phyloP scores from a whole-genome alignment of 2,329 filamentous ascomycete species.

The Calonectria hongkongensis region DNA sequence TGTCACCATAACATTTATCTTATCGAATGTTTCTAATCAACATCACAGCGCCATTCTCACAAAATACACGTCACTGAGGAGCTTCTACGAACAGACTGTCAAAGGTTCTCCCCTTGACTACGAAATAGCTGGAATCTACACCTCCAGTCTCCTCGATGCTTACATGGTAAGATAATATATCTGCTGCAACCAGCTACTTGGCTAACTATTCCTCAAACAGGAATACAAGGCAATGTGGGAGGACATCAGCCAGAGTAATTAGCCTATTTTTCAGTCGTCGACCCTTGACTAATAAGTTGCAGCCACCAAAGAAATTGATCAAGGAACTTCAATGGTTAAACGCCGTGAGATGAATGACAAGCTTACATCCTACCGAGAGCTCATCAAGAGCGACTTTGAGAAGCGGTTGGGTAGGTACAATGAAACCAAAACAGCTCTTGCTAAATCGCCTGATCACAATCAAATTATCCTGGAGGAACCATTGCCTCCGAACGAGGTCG shows the following conservation, averaged over 20 bases:
- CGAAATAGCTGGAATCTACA: constrained; percentile 38
- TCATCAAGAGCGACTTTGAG: not conserved
- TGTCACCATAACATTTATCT: not conserved
- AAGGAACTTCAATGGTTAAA: constrained; percentile 2
- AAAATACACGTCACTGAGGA: constrained; percentile 31
- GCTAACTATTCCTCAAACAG: not conserved
- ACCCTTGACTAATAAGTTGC: not conserved
- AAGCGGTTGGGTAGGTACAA: not conserved
- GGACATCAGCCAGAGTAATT: constrained; percentile 20
- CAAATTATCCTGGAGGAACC: constrained; percentile 21
- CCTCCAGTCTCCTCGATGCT: constrained; percentile 26
- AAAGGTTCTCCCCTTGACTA: constrained; percentile 39
- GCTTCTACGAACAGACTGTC: constrained; percentile 28
- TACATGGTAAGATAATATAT: constrained; percentile 24
- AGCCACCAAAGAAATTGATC: constrained; percentile 15
- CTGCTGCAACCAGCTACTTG: too few relatives aligned
- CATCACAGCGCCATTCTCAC: constrained; percentile 31
- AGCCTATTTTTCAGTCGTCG: not conserved
- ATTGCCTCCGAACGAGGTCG: constrained; percentile 16
- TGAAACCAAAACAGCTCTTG: constrained; percentile 12
- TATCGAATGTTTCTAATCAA: not conserved
- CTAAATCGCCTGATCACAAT: not conserved
- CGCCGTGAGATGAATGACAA: constrained; percentile 8
- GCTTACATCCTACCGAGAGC: constrained; percentile 13
- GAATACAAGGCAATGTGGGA: constrained; percentile 32